Conservation (phyloP, 768 basidiomycete species). For the Cystobasidium ongulense region DNA sequence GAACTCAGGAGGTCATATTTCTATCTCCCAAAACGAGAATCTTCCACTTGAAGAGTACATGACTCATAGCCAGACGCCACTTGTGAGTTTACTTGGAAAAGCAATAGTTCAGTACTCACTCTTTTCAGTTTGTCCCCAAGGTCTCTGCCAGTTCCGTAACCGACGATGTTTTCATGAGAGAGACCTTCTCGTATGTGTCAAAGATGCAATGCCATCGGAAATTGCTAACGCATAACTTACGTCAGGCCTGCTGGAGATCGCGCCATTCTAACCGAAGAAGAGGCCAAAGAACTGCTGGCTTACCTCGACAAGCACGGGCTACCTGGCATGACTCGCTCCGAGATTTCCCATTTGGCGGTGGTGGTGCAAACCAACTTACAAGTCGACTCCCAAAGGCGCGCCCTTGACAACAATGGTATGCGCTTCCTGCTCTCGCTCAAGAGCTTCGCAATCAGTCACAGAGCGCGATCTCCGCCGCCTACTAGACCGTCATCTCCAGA, state of each 20-base stretch:
- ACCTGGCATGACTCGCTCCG: constrained; percentile 65
- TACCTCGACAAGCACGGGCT: constrained; percentile 58
- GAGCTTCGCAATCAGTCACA: constrained; percentile 52
- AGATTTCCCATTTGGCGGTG: constrained; percentile 72
- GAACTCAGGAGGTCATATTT: not conserved
- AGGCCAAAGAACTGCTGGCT: constrained; percentile 53
- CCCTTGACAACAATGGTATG: constrained; percentile 82
- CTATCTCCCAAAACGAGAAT: not conserved
- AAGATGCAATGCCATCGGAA: too few species aligned
- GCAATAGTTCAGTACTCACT: too few species aligned
- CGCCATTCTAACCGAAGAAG: constrained; percentile 48
- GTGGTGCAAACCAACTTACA: constrained; percentile 64
- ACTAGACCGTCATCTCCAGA: not conserved
- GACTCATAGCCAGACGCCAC: too few species aligned
- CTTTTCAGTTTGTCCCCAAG: too few species aligned
- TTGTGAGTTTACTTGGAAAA: too few species aligned
- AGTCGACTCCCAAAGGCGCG: constrained; percentile 83
- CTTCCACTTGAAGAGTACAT: not conserved
- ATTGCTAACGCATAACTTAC: not conserved
- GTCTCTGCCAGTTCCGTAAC: not conserved
- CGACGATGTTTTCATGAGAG: not conserved
- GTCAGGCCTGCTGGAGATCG: constrained; percentile 49
- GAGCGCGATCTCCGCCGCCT: not conserved
- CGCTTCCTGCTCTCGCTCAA: constrained; percentile 89
- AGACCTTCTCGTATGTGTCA: not conserved